A percentile compares a stretch with the other conserved stretches of the same genome.
These are phyloP conservation scores for Globisporangium splendens DNA, from an alignment of 352 stramenopile species.

Conservation along the genomic window DNA sequence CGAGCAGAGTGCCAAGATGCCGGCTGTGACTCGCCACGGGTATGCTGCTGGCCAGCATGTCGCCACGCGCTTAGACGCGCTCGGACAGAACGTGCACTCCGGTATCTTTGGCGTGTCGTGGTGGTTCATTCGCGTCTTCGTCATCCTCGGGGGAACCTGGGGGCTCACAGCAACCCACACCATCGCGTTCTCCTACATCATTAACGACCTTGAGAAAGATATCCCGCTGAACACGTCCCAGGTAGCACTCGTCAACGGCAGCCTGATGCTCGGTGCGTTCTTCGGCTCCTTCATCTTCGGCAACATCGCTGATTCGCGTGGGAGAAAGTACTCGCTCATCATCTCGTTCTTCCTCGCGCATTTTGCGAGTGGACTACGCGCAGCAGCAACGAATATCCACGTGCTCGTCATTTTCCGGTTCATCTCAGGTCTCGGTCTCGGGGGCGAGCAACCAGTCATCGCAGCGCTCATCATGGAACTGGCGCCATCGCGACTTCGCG, in stretches of 20 bases:
- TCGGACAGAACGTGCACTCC: constrained; percentile 3
- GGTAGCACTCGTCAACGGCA: not conserved
- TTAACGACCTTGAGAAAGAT: not conserved
- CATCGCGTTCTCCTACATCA: not conserved
- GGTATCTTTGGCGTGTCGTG: not conserved
- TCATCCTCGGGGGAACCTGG: not conserved
- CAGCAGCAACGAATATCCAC: constrained; percentile 19
- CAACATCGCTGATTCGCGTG: constrained; percentile 48
- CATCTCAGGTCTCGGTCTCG: constrained; percentile 38
- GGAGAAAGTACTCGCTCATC: constrained; percentile 34
- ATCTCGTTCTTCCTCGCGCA: constrained; percentile 29
- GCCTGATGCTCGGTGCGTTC: constrained; percentile 25
- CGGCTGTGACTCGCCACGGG: not conserved
- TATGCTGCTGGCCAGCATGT: constrained; percentile 2
- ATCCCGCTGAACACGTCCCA: not conserved
- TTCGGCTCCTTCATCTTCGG: constrained; percentile 41
- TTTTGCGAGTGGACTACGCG: constrained; percentile 30
- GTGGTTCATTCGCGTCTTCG: constrained; percentile 5
- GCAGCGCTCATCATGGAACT: constrained; percentile 49
- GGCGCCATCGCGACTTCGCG: constrained; percentile 42
- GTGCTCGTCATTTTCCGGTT: constrained; percentile 32
- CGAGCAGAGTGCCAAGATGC: not conserved
- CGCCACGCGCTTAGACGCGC: constrained; percentile 2
- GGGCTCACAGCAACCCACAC: not conserved
- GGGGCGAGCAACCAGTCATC: constrained; percentile 42